Evolutionary conservation across 169 alveolate genomes (phyloP).

Genomic region (Amoebophrya sp.): DNA sequence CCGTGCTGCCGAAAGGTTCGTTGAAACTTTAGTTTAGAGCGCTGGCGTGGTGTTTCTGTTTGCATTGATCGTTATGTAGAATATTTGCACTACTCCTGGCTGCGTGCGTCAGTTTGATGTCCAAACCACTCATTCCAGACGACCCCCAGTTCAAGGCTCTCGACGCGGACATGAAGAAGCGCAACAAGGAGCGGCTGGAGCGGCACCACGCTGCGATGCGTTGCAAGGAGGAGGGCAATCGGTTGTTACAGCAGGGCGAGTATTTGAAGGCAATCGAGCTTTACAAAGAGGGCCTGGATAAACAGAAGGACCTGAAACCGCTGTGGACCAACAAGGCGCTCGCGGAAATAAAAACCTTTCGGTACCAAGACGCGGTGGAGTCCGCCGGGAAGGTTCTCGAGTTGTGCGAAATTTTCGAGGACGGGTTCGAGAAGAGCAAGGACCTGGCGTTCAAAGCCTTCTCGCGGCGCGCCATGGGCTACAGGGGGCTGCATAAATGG

Average conservation of each 20-base stretch:
- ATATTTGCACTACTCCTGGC: too few species aligned
- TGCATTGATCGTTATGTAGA: too few species aligned
- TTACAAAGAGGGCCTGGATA: slow-evolving; percentile 58
- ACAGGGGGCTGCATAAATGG: slow-evolving; percentile 46
- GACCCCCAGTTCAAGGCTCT: slow-evolving; percentile 71
- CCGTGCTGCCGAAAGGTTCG: neutral
- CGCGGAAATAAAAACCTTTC: slow-evolving; percentile 54
- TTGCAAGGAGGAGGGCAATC: slow-evolving; percentile 55
- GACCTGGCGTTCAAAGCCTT: slow-evolving; percentile 63
- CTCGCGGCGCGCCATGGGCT: slow-evolving; percentile 57
- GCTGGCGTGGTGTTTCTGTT: too few species aligned
- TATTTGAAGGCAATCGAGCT: slow-evolving; percentile 54
- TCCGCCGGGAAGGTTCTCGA: slow-evolving; percentile 60
- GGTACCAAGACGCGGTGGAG: slow-evolving; percentile 51
- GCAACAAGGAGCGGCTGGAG: slow-evolving; percentile 43
- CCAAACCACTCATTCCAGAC: slow-evolving; percentile 37
- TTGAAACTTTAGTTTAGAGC: too few species aligned
- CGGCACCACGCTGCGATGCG: neutral
- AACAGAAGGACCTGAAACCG: slow-evolving; percentile 53
- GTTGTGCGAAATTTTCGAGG: slow-evolving; percentile 65
- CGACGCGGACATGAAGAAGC: slow-evolving; percentile 60
- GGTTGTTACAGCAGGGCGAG: slow-evolving; percentile 47
- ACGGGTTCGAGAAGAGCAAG: slow-evolving; percentile 47
- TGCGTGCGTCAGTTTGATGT: neutral
- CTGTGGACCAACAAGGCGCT: slow-evolving; percentile 71